Evolutionary conservation across 2,329 filamentous ascomycete genomes (phyloP).

Genomic region (Stemphylium lycopersici): DNA sequence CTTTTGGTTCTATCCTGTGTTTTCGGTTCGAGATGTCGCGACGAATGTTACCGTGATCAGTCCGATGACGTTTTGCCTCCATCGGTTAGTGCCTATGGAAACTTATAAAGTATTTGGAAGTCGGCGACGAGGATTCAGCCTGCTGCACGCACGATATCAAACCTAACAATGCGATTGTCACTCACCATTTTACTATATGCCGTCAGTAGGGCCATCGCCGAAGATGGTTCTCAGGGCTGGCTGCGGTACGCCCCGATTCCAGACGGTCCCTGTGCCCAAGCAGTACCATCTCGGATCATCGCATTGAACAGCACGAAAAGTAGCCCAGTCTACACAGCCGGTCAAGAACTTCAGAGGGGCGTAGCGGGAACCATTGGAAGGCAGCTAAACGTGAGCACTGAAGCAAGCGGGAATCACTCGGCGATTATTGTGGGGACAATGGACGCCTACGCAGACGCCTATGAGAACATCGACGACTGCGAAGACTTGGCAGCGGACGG

Average conservation of each 20-base stretch:
- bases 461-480: conserved; percentile 40
- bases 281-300: conserved; percentile 58
- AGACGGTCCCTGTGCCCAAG: conserved; percentile 46
- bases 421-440: conserved; percentile 59
- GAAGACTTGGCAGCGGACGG: conserved; percentile 62
- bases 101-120: conserved; percentile 7
- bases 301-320: conserved; percentile 60
- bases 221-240: conserved; percentile 68
- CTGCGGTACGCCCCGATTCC: conserved; percentile 66
- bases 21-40: conserved; percentile 4
- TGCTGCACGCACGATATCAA: not conserved
- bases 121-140: not conserved
- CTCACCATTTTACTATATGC: conserved; percentile 2
- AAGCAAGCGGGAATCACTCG: conserved; percentile 24
- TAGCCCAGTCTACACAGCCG: conserved; percentile 66
- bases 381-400: conserved; percentile 46
- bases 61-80: conserved; percentile 5
- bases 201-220: conserved; percentile 48
- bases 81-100: not conserved
- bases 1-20: not conserved
- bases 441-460: conserved; percentile 50
- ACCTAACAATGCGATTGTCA: conserved; percentile 12
- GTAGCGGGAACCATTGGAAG: conserved; percentile 64
- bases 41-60: not conserved
- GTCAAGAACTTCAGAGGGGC: conserved; percentile 64